These are phyloP conservation scores for Mycena olivaceomarginata DNA, from an alignment of 768 basidiomycete species.

Conservation along the genomic window DNA sequence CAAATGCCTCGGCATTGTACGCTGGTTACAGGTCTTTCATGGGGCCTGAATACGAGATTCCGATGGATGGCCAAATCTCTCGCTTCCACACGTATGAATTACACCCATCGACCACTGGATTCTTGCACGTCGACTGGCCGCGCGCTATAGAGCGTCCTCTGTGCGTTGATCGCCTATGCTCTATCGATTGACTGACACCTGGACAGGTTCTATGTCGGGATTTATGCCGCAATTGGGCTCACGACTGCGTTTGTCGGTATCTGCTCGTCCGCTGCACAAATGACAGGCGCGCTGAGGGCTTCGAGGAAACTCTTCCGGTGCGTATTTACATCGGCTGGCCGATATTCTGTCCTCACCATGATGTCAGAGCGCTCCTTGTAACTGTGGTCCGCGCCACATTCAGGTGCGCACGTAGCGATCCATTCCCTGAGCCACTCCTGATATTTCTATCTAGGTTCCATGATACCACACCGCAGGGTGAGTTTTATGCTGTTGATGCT, in stretches of 20 bases:
- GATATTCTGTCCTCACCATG: neutral
- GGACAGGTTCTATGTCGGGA: slow-evolving; percentile 71
- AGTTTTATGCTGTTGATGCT: slow-evolving; percentile 46
- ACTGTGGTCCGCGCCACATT: slow-evolving; percentile 78
- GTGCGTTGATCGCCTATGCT: neutral
- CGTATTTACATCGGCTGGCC: slow-evolving; percentile 8
- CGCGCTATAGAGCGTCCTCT: slow-evolving; percentile 74
- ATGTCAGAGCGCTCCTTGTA: slow-evolving; percentile 61
- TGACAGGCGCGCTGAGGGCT: slow-evolving; percentile 69
- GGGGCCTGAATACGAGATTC: slow-evolving; percentile 35
- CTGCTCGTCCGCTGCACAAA: slow-evolving; percentile 68
- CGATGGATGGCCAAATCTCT: slow-evolving; percentile 33
- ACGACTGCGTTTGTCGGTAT: slow-evolving; percentile 66
- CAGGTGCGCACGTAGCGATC: slow-evolving; percentile 55
- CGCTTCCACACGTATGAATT: slow-evolving; percentile 19
- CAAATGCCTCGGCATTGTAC: slow-evolving; percentile 14
- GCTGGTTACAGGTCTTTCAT: slow-evolving; percentile 29
- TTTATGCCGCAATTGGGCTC: slow-evolving; percentile 76
- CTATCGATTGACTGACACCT: neutral
- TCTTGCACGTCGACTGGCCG: slow-evolving; percentile 56
- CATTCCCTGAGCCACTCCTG: neutral
- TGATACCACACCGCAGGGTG: slow-evolving; percentile 88
- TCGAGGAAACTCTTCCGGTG: slow-evolving; percentile 61
- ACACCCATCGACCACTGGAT: slow-evolving; percentile 16
- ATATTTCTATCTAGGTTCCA: slow-evolving; percentile 20